Base-by-base conservation (phyloP, 1,284 basidiomycete genomes). In the Bjerkandera adusta region DNA sequence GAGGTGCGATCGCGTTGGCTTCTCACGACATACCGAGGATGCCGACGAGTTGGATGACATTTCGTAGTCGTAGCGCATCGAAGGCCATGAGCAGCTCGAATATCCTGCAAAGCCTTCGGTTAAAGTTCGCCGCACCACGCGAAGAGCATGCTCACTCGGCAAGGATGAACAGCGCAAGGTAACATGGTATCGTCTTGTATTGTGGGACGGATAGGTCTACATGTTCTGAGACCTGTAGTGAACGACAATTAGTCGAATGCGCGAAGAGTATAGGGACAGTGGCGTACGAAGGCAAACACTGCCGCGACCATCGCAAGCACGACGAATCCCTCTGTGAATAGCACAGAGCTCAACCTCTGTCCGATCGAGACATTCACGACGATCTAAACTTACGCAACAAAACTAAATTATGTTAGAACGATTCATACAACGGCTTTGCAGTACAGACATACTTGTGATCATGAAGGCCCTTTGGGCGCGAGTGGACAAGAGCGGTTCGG, bases 151-250 rank as follows among this genome's bases (percentile, higher is more conserved):
- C 76, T 45, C 62, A 87, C 88, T 88, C 87, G 47, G 84, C 87
- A n/a, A 91, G 70, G 29, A 81, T 79, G 64, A 89, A 91, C 11
- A 91, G 71, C 2, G 85, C 85, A 7, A 91, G 77, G 63, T 89
- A 91, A 63, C 89, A 90, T 53, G 89, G 82, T 51, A 91, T 64
- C n/a, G 89, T 91, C 68, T 83, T 85, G 67, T 83, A 82, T 54
- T 67, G 60, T 3, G 61, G 12, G 1, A 30, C 7, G 33, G 63
- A 61, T 42, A 85, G 72, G 25, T 67, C 63, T 25, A 82, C 75
- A 52, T 76, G 56, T 30, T 71, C 65, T 46, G 76, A 71, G 26
- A 88, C 82, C 83, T 85, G 54, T 27, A 30, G 22, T 47, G 18
- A 45, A 15, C 43, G n/a, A 15, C 5, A 43, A 43, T 12, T 49